Conservation (phyloP, 257 asterid genomes). For the Ajuga chamaepitys region DNA sequence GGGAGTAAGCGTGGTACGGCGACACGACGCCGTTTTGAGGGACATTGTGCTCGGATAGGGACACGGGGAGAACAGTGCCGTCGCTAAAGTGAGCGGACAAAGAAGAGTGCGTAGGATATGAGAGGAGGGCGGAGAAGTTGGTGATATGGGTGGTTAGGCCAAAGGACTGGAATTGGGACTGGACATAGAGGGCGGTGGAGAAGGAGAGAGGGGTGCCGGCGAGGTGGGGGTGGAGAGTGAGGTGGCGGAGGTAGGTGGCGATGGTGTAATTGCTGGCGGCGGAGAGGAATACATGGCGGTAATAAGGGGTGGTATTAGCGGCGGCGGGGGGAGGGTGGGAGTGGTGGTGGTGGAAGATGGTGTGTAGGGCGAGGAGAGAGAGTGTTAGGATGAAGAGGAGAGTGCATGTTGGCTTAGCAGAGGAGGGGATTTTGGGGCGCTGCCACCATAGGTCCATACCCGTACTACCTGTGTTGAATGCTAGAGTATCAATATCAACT, state of each 20-base stretch:
- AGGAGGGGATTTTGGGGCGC: constrained; percentile 12
- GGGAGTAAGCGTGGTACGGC: constrained; percentile 91
- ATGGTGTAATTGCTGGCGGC: constrained; percentile 65
- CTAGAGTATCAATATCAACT: no score
- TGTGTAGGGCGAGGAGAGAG: constrained; percentile 31
- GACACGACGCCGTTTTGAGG: constrained; percentile 31
- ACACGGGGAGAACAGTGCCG: constrained; percentile 29
- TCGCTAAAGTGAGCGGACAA: constrained; percentile 43
- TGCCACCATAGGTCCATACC: neutral
- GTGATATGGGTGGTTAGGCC: constrained; percentile 40
- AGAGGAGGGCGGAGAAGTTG: constrained; percentile 65
- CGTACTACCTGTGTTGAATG: no score
- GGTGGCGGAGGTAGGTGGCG: constrained; percentile 74
- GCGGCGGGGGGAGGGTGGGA: neutral
- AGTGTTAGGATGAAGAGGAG: constrained; percentile 34
- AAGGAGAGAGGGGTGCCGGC: constrained; percentile 73
- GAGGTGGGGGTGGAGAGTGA: constrained; percentile 90
- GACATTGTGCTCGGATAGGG: constrained; percentile 43
- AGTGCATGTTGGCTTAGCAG: constrained; percentile 39
- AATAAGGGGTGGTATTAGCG: constrained; percentile 11
- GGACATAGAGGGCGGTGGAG: constrained; percentile 56
- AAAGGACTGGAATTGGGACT: constrained; percentile 52
- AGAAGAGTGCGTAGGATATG: constrained; percentile 64
- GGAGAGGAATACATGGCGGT: constrained; percentile 45
- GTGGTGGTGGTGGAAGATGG: constrained; percentile 23